Evolutionary conservation across 495 filamentous ascomycete species (phyloP).

Genomic region (Staphylotrichum tortipilum): DNA sequence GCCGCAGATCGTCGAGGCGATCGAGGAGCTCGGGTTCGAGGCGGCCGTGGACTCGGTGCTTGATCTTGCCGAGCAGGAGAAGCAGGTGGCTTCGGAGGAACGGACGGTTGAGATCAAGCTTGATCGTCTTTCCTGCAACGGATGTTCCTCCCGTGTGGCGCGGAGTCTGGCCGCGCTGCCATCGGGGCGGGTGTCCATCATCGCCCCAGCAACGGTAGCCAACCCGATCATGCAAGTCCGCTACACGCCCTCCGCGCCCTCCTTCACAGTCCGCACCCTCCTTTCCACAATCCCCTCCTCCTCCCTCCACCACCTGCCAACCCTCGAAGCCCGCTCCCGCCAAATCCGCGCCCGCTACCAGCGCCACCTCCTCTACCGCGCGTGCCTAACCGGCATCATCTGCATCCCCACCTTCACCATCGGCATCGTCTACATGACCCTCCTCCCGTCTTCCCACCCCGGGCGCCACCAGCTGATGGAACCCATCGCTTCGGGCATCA

Average conservation of each 20-base stretch:
- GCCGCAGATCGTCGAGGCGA: constrained; percentile 56
- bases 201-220: constrained; percentile 37
- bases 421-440: constrained; percentile 84
- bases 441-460: constrained; percentile 52
- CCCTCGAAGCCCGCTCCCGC: constrained; percentile 75
- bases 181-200: constrained; percentile 40
- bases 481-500: constrained; percentile 64
- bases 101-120: constrained; percentile 60
- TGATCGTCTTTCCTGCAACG: constrained; percentile 80
- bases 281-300: constrained; percentile 59
- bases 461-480: constrained; percentile 57
- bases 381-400: constrained; percentile 60
- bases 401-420: constrained; percentile 84
- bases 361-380: constrained; percentile 53
- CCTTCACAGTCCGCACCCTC: constrained; percentile 70
- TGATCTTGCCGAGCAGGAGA: constrained; percentile 18
- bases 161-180: constrained; percentile 30
- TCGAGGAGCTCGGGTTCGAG: constrained; percentile 79
- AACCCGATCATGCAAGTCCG: constrained; percentile 59
- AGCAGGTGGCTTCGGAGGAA: constrained; percentile 22
- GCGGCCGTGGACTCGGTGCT: constrained; percentile 51
- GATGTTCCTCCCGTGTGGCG: constrained; percentile 62
- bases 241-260: constrained; percentile 60
- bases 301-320: constrained; percentile 69
- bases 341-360: constrained; percentile 60